Evolutionary conservation across 2,329 filamentous ascomycete genomes (phyloP).

Genomic region (Nothophaeocryptopus gaeumannii): DNA sequence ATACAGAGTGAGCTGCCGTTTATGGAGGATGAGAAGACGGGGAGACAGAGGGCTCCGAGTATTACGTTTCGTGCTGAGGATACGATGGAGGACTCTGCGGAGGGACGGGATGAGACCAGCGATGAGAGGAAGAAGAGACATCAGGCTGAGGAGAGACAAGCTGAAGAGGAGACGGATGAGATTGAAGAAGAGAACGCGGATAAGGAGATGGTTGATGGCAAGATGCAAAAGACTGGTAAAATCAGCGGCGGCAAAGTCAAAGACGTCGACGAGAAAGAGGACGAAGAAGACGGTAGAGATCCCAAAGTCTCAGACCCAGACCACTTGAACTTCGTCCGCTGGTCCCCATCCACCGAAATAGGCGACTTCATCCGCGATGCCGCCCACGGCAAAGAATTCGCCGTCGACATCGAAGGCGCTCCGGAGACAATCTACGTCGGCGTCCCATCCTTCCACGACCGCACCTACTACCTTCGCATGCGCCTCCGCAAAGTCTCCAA

Average conservation of each 20-base stretch:
- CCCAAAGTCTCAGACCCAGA: constrained; percentile 32
- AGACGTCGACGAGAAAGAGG: constrained; percentile 43
- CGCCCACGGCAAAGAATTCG: constrained; percentile 78
- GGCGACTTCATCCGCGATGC: constrained; percentile 93
- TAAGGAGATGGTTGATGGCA: constrained; percentile 51
- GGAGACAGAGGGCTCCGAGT: constrained; percentile 67
- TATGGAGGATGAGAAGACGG: constrained; percentile 50
- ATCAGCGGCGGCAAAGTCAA: constrained; percentile 33
- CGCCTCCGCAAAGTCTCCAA: constrained; percentile 68
- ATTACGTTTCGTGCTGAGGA: constrained; percentile 80
- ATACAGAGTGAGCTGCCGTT: constrained; percentile 83
- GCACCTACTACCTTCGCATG: constrained; percentile 84
- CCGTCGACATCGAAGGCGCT: constrained; percentile 74
- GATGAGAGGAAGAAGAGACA: constrained; percentile 9
- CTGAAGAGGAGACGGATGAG: constrained; percentile 32
- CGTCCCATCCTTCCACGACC: constrained; percentile 82
- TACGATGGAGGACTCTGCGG: constrained; percentile 58
- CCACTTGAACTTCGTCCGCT: constrained; percentile 71
- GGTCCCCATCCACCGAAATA: constrained; percentile 84
- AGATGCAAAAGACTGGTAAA: constrained; percentile 46
- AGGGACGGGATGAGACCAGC: constrained; percentile 11
- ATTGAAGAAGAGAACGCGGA: constrained; percentile 43
- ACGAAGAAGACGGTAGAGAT: background rate
- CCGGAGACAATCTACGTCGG: constrained; percentile 68
- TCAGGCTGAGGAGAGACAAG: constrained; percentile 37